Conservation (phyloP, 2,329 filamentous ascomycete species). For the Ophiocordyceps australis region DNA sequence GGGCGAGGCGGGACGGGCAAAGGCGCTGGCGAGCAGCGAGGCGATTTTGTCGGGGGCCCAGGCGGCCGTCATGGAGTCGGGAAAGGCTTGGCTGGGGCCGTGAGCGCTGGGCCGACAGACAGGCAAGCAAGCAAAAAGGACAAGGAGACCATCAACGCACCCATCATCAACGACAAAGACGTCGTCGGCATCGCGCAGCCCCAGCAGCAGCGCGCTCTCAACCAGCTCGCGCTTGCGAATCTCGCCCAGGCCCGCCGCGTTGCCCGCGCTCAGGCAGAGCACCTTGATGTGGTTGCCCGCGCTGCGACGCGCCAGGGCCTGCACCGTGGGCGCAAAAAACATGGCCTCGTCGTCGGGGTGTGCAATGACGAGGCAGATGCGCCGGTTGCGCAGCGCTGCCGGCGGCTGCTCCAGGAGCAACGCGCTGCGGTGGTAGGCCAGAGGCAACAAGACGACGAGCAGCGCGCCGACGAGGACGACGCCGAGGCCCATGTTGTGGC, state of each 20-base stretch:
- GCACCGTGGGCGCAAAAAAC: constrained; percentile 88
- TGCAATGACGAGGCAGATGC: constrained; percentile 82
- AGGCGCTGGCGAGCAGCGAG: constrained; percentile 50
- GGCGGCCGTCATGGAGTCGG: constrained; percentile 67
- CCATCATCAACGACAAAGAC: constrained; percentile 72
- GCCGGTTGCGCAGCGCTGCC: constrained; percentile 61
- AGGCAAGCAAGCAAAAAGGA: too few species aligned
- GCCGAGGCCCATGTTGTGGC: constrained; percentile 17
- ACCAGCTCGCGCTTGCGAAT: constrained; percentile 69
- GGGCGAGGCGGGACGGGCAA: constrained; percentile 39
- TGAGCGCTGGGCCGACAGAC: too few species aligned
- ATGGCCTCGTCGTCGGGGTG: constrained; percentile 98
- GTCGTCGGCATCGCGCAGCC: constrained; percentile 56
- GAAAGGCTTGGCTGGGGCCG: constrained; percentile 39
- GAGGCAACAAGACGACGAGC: constrained; percentile 19
- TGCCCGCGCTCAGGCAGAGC: constrained; percentile 66
- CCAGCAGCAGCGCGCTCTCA: constrained; percentile 61
- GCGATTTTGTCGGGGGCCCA: constrained; percentile 62
- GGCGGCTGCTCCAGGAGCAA: too few species aligned
- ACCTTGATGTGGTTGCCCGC: constrained; percentile 87
- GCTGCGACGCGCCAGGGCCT: constrained; percentile 64
- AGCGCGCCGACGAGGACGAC: constrained; percentile 3
- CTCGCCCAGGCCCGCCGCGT: constrained; percentile 76
- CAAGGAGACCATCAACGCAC: constrained; percentile 19
- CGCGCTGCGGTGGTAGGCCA: too few species aligned